These are phyloP conservation scores for Aotearoamyces nothofagi DNA, from an alignment of 2,329 filamentous ascomycete genomes.

Conservation along the genomic window DNA sequence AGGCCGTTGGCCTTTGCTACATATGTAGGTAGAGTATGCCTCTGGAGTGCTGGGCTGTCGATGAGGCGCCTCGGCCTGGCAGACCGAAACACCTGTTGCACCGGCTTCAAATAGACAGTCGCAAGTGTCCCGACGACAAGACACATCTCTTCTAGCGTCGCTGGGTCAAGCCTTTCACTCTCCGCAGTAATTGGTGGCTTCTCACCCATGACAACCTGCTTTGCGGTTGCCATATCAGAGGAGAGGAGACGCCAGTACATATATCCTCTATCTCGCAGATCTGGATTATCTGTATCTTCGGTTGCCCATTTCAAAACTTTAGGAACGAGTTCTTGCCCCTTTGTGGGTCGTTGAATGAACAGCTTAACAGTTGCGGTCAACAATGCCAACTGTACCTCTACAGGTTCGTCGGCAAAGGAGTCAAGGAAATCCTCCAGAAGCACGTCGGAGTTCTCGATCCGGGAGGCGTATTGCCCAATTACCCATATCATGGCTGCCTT, in stretches of 20 bases:
- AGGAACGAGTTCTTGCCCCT: conserved; percentile 83
- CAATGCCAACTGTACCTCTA: conserved; percentile 88
- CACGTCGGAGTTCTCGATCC: conserved; percentile 92
- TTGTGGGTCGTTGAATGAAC: conserved; percentile 92
- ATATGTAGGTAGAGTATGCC: conserved; percentile 37
- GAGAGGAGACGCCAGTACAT: conserved; percentile 99
- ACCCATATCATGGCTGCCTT: conserved; percentile 99
- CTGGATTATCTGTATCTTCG: conserved; percentile 97
- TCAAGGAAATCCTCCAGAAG: conserved; percentile 91
- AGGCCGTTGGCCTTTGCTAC: conserved; percentile 32
- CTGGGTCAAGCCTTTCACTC: conserved; percentile 81
- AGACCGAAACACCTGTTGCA: conserved; percentile 89
- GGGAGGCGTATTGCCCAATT: conserved; percentile 92
- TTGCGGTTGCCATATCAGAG: conserved; percentile 77
- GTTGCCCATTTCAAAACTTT: conserved; percentile 97
- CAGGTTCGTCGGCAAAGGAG: conserved; percentile 83
- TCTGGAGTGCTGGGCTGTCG: conserved; percentile 77
- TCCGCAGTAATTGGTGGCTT: conserved; percentile 95
- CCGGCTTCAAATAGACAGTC: conserved; percentile 94
- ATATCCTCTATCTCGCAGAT: conserved; percentile 87
- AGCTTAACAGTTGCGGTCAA: conserved; percentile 94
- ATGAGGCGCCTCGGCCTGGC: conserved; percentile 66
- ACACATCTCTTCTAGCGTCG: conserved; percentile 92
- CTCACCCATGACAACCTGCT: conserved; percentile 86
- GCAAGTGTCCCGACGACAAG: conserved; percentile 90